A percentile compares a stretch with the other conserved stretches of the same genome.
Evolutionary conservation across 1,284 basidiomycete genomes (phyloP).

Genomic region (Apiotrichum gamsii): DNA sequence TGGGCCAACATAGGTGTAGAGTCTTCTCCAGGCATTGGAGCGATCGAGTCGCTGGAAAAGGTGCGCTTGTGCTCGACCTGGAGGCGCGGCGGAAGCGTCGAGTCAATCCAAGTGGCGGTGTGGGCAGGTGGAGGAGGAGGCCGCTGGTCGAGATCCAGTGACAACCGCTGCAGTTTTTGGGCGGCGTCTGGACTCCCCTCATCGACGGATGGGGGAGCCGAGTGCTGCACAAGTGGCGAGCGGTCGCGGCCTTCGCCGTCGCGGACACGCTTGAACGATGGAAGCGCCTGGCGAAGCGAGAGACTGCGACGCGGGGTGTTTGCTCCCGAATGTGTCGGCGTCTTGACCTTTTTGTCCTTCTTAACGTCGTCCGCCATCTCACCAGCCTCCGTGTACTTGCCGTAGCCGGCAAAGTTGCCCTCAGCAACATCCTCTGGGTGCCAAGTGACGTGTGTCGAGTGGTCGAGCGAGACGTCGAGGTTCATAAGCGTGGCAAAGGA

Average conservation of each 20-base stretch:
- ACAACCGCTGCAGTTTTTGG: too few relatives aligned
- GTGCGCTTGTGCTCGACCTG: neutral
- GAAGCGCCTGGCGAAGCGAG: neutral
- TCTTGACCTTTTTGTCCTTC: neutral
- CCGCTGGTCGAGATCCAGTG: too few relatives aligned
- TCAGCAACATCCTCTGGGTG: slow-evolving; percentile 14
- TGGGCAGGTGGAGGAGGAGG: neutral
- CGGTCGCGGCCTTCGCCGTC: too few relatives aligned
- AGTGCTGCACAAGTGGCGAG: too few relatives aligned
- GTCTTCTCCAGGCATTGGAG: too few relatives aligned
- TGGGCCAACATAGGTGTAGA: too few relatives aligned
- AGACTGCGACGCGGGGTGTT: neutral
- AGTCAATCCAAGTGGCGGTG: slow-evolving; percentile 5
- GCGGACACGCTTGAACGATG: neutral
- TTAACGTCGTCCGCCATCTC: neutral
- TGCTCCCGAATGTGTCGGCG: neutral
- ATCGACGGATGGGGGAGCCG: too few relatives aligned
- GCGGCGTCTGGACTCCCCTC: too few relatives aligned
- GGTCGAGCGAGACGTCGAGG: slow-evolving; percentile 28
- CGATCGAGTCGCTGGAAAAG: neutral
- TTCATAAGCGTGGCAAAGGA: slow-evolving; percentile 43
- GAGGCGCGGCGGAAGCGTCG: slow-evolving; percentile 1
- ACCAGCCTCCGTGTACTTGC: neutral
- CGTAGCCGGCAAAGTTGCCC: slow-evolving; percentile 12
- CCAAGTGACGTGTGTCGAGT: slow-evolving; percentile 7